Percentiles rank a stretch among this genome's conserved stretches.
Evolutionary conservation across 257 asterid species (phyloP).

Genomic region (Coffea eugenioides): DNA sequence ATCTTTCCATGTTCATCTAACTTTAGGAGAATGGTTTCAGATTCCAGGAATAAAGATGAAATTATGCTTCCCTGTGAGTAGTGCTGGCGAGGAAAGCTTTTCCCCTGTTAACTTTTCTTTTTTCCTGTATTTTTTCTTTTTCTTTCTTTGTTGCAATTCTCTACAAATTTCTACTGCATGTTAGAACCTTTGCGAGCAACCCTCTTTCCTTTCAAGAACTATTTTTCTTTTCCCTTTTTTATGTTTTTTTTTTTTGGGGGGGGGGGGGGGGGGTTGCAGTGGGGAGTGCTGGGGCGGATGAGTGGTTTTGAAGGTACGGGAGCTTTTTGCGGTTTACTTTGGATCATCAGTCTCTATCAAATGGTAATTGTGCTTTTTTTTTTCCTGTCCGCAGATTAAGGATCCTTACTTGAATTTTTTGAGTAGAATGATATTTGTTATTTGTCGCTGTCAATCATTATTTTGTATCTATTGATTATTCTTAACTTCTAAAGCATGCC

Average conservation of each 20-base stretch:
- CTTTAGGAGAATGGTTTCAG: neutral
- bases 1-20: neutral
- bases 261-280: neutral
- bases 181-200: neutral
- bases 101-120: neutral
- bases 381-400: neutral
- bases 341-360: neutral
- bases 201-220: neutral
- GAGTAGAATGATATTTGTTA: neutral
- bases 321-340: neutral
- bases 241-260: neutral
- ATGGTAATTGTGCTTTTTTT: neutral
- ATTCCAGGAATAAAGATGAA: neutral
- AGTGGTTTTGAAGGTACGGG: neutral
- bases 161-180: neutral
- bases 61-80: neutral
- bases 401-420: neutral
- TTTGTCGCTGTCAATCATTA: neutral
- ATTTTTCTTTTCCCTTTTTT: too few species aligned
- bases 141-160: neutral
- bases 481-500: neutral
- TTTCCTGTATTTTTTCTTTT: neutral
- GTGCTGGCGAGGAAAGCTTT: neutral
- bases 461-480: neutral
- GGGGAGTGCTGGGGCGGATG: neutral